phyloP scores from a whole-genome alignment of 176 grass and related monocot species.

The Avena atlantica region DNA sequence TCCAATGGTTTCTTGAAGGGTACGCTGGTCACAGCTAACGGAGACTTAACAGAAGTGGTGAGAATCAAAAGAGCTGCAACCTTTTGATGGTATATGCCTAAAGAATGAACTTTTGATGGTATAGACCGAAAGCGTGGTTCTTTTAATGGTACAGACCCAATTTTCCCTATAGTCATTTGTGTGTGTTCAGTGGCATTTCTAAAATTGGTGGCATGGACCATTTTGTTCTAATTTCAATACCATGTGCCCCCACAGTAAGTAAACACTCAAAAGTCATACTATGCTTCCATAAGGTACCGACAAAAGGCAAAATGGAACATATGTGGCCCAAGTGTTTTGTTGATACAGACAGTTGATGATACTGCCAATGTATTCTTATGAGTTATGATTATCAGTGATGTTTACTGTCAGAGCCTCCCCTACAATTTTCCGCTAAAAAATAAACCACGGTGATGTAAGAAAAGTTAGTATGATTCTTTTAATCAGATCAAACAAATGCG shows the following conservation, averaged over 20 bases:
- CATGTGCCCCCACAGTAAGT: background rate
- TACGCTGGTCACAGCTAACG: no score
- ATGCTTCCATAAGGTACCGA: constrained; percentile 21
- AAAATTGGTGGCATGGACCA: background rate
- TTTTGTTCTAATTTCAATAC: constrained; percentile 11
- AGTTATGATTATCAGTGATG: constrained; percentile 17
- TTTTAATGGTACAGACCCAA: no score
- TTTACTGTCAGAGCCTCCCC: background rate
- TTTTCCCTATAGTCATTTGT: background rate
- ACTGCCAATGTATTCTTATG: background rate
- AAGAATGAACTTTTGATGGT: no score
- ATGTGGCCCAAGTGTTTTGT: background rate
- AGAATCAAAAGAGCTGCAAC: no score
- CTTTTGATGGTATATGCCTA: no score
- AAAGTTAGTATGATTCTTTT: background rate
- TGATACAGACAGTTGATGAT: background rate
- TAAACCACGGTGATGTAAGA: constrained; percentile 3
- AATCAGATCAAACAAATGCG: constrained; percentile 24
- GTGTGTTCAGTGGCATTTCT: constrained; percentile 17
- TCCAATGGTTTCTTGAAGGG: no score
- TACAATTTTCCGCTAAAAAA: background rate
- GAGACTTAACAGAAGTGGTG: no score
- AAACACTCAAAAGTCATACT: background rate
- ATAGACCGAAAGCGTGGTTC: no score
- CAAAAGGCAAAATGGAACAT: constrained; percentile 8